Evolutionary conservation across 2,329 filamentous ascomycete genomes (phyloP), one percentile per base, ranked within the genome.

Genomic region (Aureobasidium sp.): DNA sequence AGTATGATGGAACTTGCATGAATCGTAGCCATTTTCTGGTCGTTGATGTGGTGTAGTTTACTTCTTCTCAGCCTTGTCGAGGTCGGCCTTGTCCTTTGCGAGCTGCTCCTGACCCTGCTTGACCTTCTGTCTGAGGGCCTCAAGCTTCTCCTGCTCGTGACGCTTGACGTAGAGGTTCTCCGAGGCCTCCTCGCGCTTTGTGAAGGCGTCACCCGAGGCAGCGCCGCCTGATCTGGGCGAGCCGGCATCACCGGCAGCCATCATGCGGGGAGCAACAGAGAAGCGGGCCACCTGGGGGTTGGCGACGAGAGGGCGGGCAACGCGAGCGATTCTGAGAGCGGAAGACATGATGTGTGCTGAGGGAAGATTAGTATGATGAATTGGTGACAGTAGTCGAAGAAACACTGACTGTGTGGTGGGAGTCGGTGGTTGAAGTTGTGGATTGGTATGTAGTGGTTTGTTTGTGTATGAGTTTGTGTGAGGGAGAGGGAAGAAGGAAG

Each of bases 101-200:
- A 71, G 62, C 49, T 68, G 55, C 9, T 64, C 66, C 63, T 71
- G 69, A 8, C 59, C 47, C 48, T 69, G 66, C 53, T 48, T 67
- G 66, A 74, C 73, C 71, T 73, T 73, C 66, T 69, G 67, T 68
- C 68, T 73, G 55, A 74, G 65, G 44, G 67, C 66, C 59, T 69
- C 70, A 25, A 74, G 69, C 90, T 96, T 97, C 80, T 92, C 87
- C 79, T 86, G 85, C 84, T 97, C 94, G 74, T 91, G 89, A 80
- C 89, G 81, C 71, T 86, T 85, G 78, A 99, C 91, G 78, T 89
- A 90, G 69, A 85, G 84, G 75, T 91, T 87, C 80, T 97, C 94
- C 74, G 80, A 83, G 68, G 93, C 93, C 74, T 87, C 84, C 79
- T 99, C 94, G 70, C 94, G 91, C 79, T 88, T 88, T 79, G 87